phyloP scores from a whole-genome alignment of 345 rosid species.

The Erysimum cheiranthoides region DNA sequence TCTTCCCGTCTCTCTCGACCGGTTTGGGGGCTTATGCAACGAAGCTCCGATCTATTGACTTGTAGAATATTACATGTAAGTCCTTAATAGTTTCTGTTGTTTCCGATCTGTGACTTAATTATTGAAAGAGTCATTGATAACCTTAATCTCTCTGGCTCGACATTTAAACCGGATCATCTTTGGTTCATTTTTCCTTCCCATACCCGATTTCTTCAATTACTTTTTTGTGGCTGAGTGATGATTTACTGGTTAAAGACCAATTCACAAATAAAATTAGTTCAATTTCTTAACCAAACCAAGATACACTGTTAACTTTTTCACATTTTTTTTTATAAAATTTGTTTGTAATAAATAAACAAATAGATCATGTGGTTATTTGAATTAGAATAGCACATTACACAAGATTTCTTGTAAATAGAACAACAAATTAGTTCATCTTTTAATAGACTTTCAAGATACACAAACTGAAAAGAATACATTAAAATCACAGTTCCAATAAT shows the following conservation, averaged over 20 bases:
- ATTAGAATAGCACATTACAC: constrained; percentile 7
- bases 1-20: background rate
- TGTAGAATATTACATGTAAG: constrained; percentile 9
- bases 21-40: constrained; percentile 23
- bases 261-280: background rate
- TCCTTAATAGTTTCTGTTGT: constrained; percentile 10
- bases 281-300: background rate
- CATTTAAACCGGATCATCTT: constrained; percentile 15
- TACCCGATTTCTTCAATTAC: background rate
- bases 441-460: constrained; percentile 14
- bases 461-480: background rate
- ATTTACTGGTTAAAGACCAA: background rate
- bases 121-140: background rate
- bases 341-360: background rate
- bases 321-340: too few species aligned
- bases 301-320: background rate
- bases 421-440: background rate
- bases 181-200: constrained; percentile 11
- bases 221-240: background rate
- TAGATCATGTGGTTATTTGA: background rate
- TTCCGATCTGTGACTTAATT: constrained; percentile 2
- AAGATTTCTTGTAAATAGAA: background rate
- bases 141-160: constrained; percentile 4
- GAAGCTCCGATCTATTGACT: constrained; percentile 40
- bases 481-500: constrained; percentile 4